Conservation (phyloP, 495 filamentous ascomycete genomes). For the Trichocladium antarcticum region DNA sequence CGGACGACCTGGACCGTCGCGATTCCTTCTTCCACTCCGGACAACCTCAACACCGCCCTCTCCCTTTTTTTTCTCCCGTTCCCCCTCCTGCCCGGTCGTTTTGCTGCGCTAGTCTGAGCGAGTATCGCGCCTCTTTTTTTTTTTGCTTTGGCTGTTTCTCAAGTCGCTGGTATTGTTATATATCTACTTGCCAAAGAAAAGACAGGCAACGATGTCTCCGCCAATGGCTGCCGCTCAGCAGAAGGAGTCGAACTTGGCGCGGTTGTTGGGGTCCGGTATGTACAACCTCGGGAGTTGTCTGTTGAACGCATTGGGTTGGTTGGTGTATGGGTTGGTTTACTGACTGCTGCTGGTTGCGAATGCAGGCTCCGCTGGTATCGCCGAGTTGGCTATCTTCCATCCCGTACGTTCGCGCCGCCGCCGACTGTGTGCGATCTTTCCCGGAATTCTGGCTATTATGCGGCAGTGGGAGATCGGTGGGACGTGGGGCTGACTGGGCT, state of each 20-base stretch:
- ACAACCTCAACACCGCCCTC: background rate
- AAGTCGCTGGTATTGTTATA: background rate
- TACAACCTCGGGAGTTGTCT: conserved; percentile 2
- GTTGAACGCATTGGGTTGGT: background rate
- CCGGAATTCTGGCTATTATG: conserved; percentile 7
- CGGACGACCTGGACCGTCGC: background rate
- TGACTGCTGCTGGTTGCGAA: background rate
- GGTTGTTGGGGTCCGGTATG: conserved; percentile 84
- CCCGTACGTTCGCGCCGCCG: conserved; percentile 48
- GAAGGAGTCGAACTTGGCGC: conserved; percentile 80
- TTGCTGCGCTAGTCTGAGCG: background rate
- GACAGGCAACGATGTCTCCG: conserved; percentile 36
- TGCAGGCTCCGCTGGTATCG: conserved; percentile 83
- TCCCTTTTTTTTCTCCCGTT: background rate
- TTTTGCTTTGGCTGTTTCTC: background rate
- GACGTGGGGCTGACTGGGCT: conserved; percentile 15
- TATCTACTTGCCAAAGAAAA: background rate
- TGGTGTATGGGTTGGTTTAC: no score
- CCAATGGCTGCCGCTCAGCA: conserved; percentile 46
- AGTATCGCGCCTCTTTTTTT: background rate
- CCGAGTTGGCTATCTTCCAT: conserved; percentile 93
- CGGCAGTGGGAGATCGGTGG: background rate
- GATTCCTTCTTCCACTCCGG: background rate
- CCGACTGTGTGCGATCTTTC: conserved; percentile 8
- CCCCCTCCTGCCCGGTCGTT: background rate